Conservation (phyloP, 805 yeast species). For the Lipomyces starkeyi region DNA sequence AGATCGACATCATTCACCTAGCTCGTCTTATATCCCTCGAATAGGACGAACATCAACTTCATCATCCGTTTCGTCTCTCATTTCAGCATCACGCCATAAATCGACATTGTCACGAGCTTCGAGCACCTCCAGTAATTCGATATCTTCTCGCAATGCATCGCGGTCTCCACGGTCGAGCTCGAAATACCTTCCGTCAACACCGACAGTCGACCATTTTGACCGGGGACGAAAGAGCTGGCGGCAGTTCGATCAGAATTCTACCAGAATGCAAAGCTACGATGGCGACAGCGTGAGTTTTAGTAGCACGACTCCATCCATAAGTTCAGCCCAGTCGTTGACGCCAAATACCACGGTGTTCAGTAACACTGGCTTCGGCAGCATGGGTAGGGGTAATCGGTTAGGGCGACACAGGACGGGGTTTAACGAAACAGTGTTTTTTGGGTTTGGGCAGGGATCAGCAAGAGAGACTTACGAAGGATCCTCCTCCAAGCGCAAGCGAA, state of each 20-base stretch:
- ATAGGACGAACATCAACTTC: constrained; percentile 36
- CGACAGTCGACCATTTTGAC: constrained; percentile 18
- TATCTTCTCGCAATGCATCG: constrained; percentile 26
- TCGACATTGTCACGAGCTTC: constrained; percentile 33
- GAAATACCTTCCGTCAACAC: constrained; percentile 19
- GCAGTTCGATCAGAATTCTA: neutral
- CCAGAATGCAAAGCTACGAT: constrained; percentile 5
- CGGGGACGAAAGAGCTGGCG: constrained; percentile 2
- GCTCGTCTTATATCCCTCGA: constrained; percentile 18
- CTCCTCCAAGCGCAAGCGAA: neutral
- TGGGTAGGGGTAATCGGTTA: neutral
- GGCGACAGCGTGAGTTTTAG: constrained; percentile 9
- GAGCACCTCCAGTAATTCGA: constrained; percentile 36
- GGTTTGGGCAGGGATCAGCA: neutral
- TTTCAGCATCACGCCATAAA: constrained; percentile 19
- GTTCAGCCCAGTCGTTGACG: neutral
- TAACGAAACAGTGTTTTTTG: neutral
- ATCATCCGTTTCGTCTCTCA: constrained; percentile 36
- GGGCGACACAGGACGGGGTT: neutral
- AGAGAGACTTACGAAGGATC: neutral
- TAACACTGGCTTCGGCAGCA: neutral
- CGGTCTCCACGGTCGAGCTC: constrained; percentile 31
- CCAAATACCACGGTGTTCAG: neutral
- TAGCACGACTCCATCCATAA: constrained; percentile 1
- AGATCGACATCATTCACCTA: constrained; percentile 33